Base-by-base conservation (phyloP, 192 early-diverging fungal genomes). In the Coemansia sp. region DNA sequence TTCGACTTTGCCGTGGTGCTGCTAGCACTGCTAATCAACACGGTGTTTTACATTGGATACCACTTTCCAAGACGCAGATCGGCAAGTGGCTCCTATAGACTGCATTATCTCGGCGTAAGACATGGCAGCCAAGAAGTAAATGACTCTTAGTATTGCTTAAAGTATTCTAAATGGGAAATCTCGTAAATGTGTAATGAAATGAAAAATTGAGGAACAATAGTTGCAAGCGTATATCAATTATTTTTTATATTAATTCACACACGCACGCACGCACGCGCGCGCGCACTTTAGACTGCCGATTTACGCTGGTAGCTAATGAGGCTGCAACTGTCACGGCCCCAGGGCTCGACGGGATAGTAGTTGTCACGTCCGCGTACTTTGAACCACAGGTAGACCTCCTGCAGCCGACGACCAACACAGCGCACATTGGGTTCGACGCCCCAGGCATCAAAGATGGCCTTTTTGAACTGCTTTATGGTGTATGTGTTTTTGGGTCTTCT, bases 351-450 rank as follows among this genome's bases (percentile, higher is more conserved):
- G 0, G 66, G 69, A 32, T 69, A 62, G 54, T 78, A 73, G 34
- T 26, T 40, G 44, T 68, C 60, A 24, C 61, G 48, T 10, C 77
- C 77, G 9, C 53, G 50, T 26, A 78, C 77, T 30, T 70, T 64
- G 60, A 78, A 78, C 66, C 69, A 74, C 29, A 78, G 36, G 25
- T 38, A 55, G 6, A 78, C 60, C 29, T 78, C 77, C 45, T 74
- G 65, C 28, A 78, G 37, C 5, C 54, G 36, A 0, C 66, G 11
- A n/a, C 66, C 61, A 5, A 46, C 33, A 46, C 77, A 78, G 39
- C 53, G 61, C 9, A 74, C 57, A n/a, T 67, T 73, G 15, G 77
- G 62, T 24, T 69, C 71, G n/a, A 78, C 55, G 15, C 71, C 65
- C 54, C 58, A 70, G 5, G 50, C 63, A 13, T 37, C 24, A 5